Evolutionary conservation across 148 eudicot genomes (phyloP).

Genomic region (Silene uniflora): DNA sequence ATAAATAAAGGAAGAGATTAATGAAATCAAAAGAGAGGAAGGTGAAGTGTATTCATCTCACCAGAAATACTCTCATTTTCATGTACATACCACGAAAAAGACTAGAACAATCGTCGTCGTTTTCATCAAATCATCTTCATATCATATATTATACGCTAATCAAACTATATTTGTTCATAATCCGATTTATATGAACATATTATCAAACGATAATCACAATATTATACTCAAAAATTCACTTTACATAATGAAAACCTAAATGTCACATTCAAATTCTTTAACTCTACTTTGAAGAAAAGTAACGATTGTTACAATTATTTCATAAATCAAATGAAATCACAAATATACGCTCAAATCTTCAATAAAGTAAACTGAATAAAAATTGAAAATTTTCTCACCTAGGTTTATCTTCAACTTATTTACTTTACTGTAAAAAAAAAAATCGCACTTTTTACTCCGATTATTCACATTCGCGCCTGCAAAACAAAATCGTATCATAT

Average conservation of each 20-base stretch:
- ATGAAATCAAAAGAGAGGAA: slow-evolving; percentile 12
- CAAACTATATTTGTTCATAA: not conserved
- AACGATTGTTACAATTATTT: not conserved
- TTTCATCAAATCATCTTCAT: too few relatives aligned
- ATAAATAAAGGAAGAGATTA: not conserved
- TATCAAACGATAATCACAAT: not conserved
- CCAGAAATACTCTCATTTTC: slow-evolving; percentile 16
- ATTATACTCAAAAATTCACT: not conserved
- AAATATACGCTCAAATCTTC: not conserved
- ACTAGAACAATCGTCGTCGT: not conserved
- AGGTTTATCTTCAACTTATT: slow-evolving; percentile 16
- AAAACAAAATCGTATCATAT: not conserved
- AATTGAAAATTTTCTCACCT: not conserved
- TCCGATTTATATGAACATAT: not conserved
- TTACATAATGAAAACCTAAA: slow-evolving; percentile 4
- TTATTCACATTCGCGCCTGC: too few relatives aligned
- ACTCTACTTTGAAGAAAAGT: slow-evolving; percentile 19
- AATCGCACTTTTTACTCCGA: too few relatives aligned
- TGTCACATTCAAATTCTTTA: slow-evolving; percentile 7
- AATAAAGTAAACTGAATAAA: not conserved
- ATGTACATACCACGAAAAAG: slow-evolving; percentile 10
- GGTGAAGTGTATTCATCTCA: slow-evolving; percentile 23
- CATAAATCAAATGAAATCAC: not conserved
- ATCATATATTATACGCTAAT: slow-evolving; percentile 14
- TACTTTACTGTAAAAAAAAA: not conserved